These are phyloP conservation scores for Xylariaceae sp. DNA, from an alignment of 2,329 filamentous ascomycete species.

Conservation along the genomic window DNA sequence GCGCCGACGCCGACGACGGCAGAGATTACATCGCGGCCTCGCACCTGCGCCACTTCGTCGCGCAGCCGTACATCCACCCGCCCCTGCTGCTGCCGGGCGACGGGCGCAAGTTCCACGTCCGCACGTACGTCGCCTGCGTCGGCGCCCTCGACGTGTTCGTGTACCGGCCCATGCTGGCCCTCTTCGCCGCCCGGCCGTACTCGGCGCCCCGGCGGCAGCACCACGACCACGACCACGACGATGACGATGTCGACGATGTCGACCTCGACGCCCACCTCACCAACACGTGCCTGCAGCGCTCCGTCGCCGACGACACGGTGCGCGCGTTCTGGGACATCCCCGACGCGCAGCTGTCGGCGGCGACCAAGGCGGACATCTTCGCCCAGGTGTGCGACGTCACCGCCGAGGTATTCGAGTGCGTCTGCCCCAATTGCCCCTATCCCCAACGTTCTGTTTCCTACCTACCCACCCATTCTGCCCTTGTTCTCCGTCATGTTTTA, in stretches of 20 bases:
- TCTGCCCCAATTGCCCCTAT: too few species aligned
- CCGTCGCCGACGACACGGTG: constrained; percentile 56
- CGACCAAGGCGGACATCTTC: constrained; percentile 55
- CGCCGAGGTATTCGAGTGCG: constrained; percentile 75
- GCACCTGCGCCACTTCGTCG: constrained; percentile 91
- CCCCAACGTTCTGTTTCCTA: too few species aligned
- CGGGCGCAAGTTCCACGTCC: constrained; percentile 85
- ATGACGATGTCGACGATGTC: constrained; percentile 25
- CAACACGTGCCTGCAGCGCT: constrained; percentile 85
- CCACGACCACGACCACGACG: constrained; percentile 21
- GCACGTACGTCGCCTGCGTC: constrained; percentile 79
- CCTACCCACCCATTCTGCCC: too few species aligned
- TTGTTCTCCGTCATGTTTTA: too few species aligned
- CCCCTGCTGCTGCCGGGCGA: constrained; percentile 64
- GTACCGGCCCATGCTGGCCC: constrained; percentile 83
- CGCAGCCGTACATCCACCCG: constrained; percentile 88
- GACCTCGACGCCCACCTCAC: constrained; percentile 76
- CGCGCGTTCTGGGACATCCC: constrained; percentile 64
- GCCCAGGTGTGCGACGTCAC: constrained; percentile 66
- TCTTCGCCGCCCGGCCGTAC: constrained; percentile 78
- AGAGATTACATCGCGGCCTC: constrained; percentile 66
- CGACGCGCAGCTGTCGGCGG: constrained; percentile 13
- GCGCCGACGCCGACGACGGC: constrained; percentile 17
- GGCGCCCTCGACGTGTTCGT: constrained; percentile 77
- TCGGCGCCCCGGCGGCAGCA: constrained; percentile 42